Base-by-base conservation (phyloP, 2,329 filamentous ascomycete species). In the Periconia digitata region DNA sequence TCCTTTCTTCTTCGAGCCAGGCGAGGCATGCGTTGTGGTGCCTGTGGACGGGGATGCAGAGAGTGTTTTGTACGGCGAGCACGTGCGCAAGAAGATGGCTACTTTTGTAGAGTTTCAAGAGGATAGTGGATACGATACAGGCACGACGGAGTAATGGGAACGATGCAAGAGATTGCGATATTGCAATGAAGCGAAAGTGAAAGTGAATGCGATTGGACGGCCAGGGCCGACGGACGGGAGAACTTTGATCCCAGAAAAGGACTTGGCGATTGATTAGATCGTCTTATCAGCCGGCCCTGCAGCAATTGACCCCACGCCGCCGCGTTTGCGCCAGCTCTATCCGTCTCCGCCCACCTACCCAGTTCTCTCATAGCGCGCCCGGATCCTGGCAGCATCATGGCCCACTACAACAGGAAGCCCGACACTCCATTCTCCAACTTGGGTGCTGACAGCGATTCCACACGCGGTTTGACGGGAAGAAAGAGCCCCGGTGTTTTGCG, bases 401-500 rank as follows among this genome's bases (percentile, higher is more conserved):
- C 53, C 27, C 43, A 52, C 2, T 21, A 50, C 18, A 49, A 49
- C 24, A n/a, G n/a, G n/a, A n/a, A n/a, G n/a, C n/a, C n/a, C n/a
- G n/a, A n/a, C n/a, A n/a, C n/a, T n/a, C n/a, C n/a, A n/a, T n/a
- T n/a, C n/a, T n/a, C n/a, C n/a, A n/a, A n/a, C n/a, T n/a, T n/a
- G n/a, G n/a, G n/a, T n/a, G n/a, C n/a, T n/a, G n/a, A n/a, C n/a
- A n/a, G n/a, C n/a, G n/a, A n/a, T n/a, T n/a, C n/a, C n/a, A n/a
- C n/a, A n/a, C n/a, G n/a, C n/a, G n/a, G n/a, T n/a, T 47, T 69
- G 7, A 52, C 58, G 16, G 65, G 66, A 20, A 52, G 47, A 40
- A 74, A 67, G 52, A 75, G 71, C 15, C 73, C 81, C 5, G 84
- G 84, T 64, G 82, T 86, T 6, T 70, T 65, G n/a, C 79, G 83